phyloP scores from a whole-genome alignment of 345 rosid genomes.

The Gossypium bickii region DNA sequence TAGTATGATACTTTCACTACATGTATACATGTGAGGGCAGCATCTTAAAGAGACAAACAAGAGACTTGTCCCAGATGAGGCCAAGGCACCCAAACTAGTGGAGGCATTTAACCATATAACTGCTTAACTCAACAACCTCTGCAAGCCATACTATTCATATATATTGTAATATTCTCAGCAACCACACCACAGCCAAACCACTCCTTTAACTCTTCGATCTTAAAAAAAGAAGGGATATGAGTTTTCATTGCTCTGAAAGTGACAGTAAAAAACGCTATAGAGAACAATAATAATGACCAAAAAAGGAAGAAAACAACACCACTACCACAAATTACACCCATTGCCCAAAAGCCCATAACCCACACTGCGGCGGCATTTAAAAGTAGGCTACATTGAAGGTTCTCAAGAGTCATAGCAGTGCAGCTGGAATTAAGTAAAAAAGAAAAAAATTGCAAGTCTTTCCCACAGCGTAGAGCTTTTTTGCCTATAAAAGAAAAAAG shows the following conservation, averaged over 20 bases:
- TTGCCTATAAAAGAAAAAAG: conserved; percentile 26
- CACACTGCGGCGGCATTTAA: neutral
- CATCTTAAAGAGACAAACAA: no score
- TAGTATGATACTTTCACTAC: no score
- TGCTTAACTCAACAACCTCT: neutral
- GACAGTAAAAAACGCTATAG: neutral
- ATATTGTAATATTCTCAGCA: neutral
- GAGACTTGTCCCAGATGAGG: no score
- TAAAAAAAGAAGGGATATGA: conserved; percentile 25
- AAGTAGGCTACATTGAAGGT: conserved; percentile 10
- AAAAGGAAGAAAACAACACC: neutral
- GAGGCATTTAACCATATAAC: neutral
- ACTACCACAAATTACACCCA: neutral
- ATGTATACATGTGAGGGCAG: no score
- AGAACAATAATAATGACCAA: neutral
- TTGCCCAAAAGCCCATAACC: neutral
- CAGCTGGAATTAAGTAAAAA: conserved; percentile 18
- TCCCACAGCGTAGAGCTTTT: conserved; percentile 21
- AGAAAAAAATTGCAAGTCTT: neutral
- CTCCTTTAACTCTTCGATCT: neutral
- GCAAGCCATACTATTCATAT: neutral
- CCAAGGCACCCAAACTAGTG: neutral
- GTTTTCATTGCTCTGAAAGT: conserved; percentile 30
- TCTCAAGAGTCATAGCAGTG: conserved; percentile 17
- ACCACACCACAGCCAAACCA: neutral